A percentile compares a stretch with the other conserved stretches of the same genome.
phyloP scores from a whole-genome alignment of 2,329 filamentous ascomycete species.

The Aplosporella prunicola region DNA sequence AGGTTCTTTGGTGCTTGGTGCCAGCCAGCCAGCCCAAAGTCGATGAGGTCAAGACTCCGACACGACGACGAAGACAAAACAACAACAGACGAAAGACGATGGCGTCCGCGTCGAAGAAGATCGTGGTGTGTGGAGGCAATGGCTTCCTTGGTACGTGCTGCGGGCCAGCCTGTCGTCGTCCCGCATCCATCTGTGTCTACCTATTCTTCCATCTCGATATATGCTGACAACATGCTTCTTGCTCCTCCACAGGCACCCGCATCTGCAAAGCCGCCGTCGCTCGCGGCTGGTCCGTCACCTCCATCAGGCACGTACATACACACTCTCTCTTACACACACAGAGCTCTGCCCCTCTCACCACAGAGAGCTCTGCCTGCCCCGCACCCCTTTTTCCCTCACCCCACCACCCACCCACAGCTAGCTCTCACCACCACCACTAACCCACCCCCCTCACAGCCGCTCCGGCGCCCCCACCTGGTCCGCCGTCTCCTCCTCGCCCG shows the following conservation, averaged over 20 bases:
- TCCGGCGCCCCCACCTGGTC: constrained; percentile 86
- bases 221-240: not conserved
- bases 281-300: constrained; percentile 84
- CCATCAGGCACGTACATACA: constrained; percentile 76
- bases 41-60: constrained; percentile 9
- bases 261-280: constrained; percentile 86
- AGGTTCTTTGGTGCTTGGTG: constrained; percentile 2
- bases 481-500: constrained; percentile 59
- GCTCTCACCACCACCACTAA: constrained; percentile 6
- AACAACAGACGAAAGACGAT: constrained; percentile 18
- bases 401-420: constrained; percentile 11
- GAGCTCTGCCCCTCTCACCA: not conserved
- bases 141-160: constrained; percentile 67
- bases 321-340: not conserved
- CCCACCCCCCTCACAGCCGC: constrained; percentile 47
- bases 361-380: constrained; percentile 1
- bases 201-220: constrained; percentile 16
- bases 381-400: constrained; percentile 12
- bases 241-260: constrained; percentile 45
- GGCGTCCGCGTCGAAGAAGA: constrained; percentile 57
- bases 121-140: constrained; percentile 88
- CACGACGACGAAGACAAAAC: constrained; percentile 2
- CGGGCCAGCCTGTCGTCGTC: not conserved
- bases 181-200: no score
- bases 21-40: not conserved